These are phyloP conservation scores for Flaveria sonorensis DNA, from an alignment of 129 eudicot genomes.

Conservation along the genomic window DNA sequence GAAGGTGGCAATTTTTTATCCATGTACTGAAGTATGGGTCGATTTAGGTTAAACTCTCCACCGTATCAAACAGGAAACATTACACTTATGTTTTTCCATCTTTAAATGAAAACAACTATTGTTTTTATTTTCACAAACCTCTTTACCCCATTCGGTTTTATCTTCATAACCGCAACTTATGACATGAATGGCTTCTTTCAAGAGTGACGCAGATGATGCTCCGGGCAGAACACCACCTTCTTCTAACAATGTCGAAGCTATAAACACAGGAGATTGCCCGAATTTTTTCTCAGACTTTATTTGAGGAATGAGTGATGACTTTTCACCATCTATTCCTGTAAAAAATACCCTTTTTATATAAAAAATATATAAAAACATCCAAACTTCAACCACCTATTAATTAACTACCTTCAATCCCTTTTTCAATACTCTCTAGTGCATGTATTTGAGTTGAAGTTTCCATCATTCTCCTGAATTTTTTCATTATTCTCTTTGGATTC, in stretches of 20 bases:
- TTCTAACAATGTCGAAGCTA: constrained; percentile 62
- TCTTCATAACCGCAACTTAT: constrained; percentile 82
- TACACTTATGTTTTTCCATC: too few relatives aligned
- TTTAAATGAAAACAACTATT: not conserved
- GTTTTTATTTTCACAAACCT: constrained; percentile 41
- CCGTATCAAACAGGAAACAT: too few relatives aligned
- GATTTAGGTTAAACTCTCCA: not conserved
- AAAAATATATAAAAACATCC: constrained; percentile 4
- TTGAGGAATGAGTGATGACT: constrained; percentile 25
- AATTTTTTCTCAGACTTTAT: constrained; percentile 42
- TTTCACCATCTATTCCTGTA: constrained; percentile 30
- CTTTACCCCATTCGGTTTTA: constrained; percentile 89
- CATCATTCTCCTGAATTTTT: constrained; percentile 41
- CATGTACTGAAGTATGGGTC: not conserved
- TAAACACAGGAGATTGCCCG: constrained; percentile 73
- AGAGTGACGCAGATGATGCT: constrained; percentile 43
- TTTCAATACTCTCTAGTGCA: constrained; percentile 55
- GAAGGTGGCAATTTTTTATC: not conserved
- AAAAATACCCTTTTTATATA: not conserved
- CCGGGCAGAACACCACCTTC: constrained; percentile 47
- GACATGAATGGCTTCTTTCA: constrained; percentile 74
- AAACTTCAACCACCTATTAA: not conserved
- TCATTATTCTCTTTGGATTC: constrained; percentile 45
- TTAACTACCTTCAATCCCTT: constrained; percentile 49
- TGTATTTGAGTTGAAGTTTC: constrained; percentile 52